Evolutionary conservation across 129 eudicot genomes (phyloP).

Genomic region (Flaveria linearis): DNA sequence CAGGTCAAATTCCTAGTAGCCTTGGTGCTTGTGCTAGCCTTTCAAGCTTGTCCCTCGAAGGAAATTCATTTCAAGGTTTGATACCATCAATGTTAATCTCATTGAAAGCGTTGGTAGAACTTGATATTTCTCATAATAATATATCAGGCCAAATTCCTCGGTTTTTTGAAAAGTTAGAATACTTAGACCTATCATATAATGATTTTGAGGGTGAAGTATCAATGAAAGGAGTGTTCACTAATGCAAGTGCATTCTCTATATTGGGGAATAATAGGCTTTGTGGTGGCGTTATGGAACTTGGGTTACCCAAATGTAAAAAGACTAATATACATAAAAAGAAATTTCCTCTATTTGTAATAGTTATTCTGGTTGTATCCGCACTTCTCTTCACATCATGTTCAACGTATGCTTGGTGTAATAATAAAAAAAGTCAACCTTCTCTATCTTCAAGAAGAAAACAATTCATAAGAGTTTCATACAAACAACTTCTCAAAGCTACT

Average conservation of each 20-base stretch:
- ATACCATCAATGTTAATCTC: conserved; percentile 13
- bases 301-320: conserved; percentile 7
- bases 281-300: conserved; percentile 16
- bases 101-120: background rate
- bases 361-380: background rate
- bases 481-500: conserved; percentile 35
- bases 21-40: background rate
- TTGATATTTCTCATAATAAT: conserved; percentile 9
- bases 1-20: conserved; percentile 5
- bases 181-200: background rate
- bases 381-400: background rate
- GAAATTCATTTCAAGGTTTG: background rate
- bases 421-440: background rate
- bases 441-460: background rate
- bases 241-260: background rate
- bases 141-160: background rate
- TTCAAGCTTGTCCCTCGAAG: background rate
- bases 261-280: background rate
- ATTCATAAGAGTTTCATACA: conserved; percentile 12
- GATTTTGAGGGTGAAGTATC: conserved; percentile 8
- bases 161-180: conserved; percentile 4
- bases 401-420: background rate
- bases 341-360: background rate
- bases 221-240: background rate
- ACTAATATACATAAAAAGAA: background rate